phyloP scores from a whole-genome alignment of 73 alveolate species.

The Tetrahymena thermophila region DNA sequence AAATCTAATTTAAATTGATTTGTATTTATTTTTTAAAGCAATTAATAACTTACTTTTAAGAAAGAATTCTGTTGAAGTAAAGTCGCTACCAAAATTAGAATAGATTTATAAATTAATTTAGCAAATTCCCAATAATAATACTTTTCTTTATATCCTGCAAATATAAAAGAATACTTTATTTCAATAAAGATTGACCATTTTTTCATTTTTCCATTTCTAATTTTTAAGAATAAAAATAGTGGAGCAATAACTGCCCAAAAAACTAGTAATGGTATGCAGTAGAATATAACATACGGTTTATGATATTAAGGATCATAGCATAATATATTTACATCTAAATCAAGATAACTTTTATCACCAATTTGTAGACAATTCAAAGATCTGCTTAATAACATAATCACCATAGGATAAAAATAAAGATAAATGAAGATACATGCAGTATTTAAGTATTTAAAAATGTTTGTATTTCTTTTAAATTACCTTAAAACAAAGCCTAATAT shows the following conservation, averaged over 20 bases:
- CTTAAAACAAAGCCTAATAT: not conserved
- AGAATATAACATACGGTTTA: not conserved
- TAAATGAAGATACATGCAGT: not conserved
- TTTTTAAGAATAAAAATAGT: no score
- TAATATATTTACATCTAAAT: not conserved
- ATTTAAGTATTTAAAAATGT: no score
- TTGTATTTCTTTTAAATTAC: no score
- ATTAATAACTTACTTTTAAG: not conserved
- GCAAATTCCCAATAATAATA: not conserved
- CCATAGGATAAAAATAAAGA: not conserved
- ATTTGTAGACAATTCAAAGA: not conserved
- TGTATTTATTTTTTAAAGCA: no score
- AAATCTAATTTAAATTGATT: no score
- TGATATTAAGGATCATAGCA: not conserved
- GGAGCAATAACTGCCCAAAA: not conserved
- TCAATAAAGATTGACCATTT: not conserved
- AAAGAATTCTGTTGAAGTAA: not conserved
- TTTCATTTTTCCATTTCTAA: not conserved
- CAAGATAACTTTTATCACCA: not conserved
- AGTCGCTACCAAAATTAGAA: not conserved
- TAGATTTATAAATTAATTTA: not conserved
- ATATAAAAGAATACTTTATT: no score
- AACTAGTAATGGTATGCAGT: not conserved
- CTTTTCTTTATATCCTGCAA: not conserved
- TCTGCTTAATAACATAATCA: not conserved